phyloP scores from a whole-genome alignment of 129 eudicot genomes.

The Arctium lappa region DNA sequence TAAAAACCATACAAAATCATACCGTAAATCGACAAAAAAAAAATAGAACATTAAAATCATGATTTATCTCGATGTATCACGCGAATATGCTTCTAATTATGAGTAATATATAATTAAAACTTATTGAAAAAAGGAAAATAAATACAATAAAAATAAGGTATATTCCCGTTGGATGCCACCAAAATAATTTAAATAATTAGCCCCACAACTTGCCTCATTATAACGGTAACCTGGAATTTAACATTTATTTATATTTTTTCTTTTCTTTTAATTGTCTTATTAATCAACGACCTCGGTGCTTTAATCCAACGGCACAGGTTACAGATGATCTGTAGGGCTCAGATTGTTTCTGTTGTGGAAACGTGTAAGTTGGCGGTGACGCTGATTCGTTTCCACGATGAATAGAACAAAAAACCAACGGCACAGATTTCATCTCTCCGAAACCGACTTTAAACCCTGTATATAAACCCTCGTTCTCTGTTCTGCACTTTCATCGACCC shows the following conservation, averaged over 20 bases:
- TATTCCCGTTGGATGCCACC: slow-evolving; percentile 26
- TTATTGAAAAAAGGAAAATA: background rate
- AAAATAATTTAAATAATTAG: slow-evolving; percentile 6
- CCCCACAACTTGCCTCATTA: slow-evolving; percentile 26
- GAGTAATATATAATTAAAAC: background rate
- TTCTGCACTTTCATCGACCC: background rate
- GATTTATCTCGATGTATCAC: no score
- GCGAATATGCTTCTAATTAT: no score
- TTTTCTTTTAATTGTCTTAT: background rate
- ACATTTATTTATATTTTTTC: background rate
- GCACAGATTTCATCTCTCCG: slow-evolving; percentile 13
- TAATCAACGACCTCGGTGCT: background rate
- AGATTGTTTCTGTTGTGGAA: background rate
- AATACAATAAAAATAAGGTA: background rate
- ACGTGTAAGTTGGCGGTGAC: slow-evolving; percentile 12
- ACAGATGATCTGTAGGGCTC: slow-evolving; percentile 1
- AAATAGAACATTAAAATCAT: no score
- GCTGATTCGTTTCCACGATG: slow-evolving; percentile 10
- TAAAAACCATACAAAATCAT: no score
- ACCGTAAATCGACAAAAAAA: no score
- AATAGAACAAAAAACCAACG: slow-evolving; percentile 2
- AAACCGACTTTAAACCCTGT: slow-evolving; percentile 21
- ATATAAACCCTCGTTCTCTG: slow-evolving; percentile 13
- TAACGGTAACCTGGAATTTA: slow-evolving; percentile 27
- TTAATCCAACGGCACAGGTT: slow-evolving; percentile 6